Conservation (phyloP, 1,139 yeast species). For the Debaryomycetaceae sp. region DNA sequence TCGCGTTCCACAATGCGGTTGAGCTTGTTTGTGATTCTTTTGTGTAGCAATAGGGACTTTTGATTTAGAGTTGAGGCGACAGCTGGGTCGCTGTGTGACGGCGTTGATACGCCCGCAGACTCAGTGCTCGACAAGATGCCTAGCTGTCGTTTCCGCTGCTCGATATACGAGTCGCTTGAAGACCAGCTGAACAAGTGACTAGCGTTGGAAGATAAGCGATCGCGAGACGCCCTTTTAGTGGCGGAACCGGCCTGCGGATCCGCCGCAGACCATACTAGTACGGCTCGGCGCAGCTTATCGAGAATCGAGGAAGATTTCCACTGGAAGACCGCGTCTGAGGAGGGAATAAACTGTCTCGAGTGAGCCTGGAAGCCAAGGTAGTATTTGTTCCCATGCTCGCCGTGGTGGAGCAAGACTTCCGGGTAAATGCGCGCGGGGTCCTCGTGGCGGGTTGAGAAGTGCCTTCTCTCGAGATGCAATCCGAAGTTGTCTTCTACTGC, state of each 20-base stretch:
- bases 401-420: slow-evolving; percentile 23
- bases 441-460: no score
- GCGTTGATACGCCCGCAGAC: background rate
- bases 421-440: slow-evolving; percentile 13
- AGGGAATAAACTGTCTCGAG: slow-evolving; percentile 23
- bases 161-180: slow-evolving; percentile 30
- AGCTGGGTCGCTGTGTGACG: background rate
- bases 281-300: slow-evolving; percentile 15
- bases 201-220: slow-evolving; percentile 5
- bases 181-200: slow-evolving; percentile 35
- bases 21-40: slow-evolving; percentile 15
- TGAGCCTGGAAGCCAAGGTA: slow-evolving; percentile 25
- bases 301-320: slow-evolving; percentile 25
- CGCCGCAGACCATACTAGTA: slow-evolving; percentile 18
- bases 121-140: background rate
- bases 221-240: slow-evolving; percentile 1
- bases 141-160: slow-evolving; percentile 21
- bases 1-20: slow-evolving; percentile 24
- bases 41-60: slow-evolving; percentile 1
- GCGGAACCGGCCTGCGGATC: slow-evolving; percentile 5
- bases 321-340: slow-evolving; percentile 15
- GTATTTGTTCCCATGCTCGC: slow-evolving; percentile 20
- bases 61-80: background rate
- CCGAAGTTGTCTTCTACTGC: no score
- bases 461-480: no score